Evolutionary conservation across 2,329 filamentous ascomycete genomes (phyloP), one percentile per base, ranked within the genome.

Genomic region (Diaporthe eres): DNA sequence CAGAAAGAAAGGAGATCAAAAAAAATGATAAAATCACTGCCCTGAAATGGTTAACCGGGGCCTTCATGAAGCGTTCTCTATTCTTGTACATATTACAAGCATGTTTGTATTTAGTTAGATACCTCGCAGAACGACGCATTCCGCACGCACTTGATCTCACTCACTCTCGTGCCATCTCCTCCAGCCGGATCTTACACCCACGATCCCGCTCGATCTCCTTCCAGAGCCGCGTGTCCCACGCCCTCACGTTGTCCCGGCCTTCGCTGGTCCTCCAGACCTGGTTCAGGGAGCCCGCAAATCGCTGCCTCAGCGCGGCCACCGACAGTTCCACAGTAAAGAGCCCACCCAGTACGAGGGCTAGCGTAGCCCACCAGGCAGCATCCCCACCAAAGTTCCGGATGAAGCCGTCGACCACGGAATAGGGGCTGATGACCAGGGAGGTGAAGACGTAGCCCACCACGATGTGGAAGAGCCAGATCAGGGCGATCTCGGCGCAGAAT

Each of bases 401-500:
- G 79, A 97, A 93, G 37, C 93, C 92, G 78, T 88, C 84, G 19
- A 89, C 90, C 28, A 96, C 94, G 77, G 92, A 89, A 84, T 97
- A 97, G 3, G 86, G 86, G 42, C 86, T 0, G 86, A 85, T 22
- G 81, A 81, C 2, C 80, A 79, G 79, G 87, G 83, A 84, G 95
- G 96, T 51, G 90, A 86, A 13, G 84, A 84, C 1, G 92, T 89
- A 19, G 31, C 65, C 65, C 47, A 97, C 90, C 80, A 96, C 92
- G 71, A 91, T 87, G 80, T 95, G 92, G 95, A 95, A 98, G 4
- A 83, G 83, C 82, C 88, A 91, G 89, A 95, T 97, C 39, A 94
- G 94, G 7, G 84, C 82, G 5, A 90, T 85, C 5, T 91, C 93
- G 79, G 92, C 80, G 78, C 90, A 82, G 82, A 93, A 91, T 47